Conservation (phyloP, 2,329 filamentous ascomycete species). For the Talaromyces islandicus region DNA sequence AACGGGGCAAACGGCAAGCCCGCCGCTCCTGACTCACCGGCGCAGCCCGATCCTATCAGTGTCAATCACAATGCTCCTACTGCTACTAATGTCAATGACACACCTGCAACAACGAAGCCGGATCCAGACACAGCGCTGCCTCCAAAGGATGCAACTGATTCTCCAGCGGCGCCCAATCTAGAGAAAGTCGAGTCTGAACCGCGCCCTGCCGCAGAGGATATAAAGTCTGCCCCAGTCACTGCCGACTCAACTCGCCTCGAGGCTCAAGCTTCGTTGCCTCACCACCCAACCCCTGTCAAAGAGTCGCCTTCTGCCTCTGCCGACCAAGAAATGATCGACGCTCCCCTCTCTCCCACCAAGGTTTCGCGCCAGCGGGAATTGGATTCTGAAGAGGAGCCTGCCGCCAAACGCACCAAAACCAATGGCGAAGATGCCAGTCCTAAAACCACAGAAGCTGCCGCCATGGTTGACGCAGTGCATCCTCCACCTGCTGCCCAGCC, state of each 20-base stretch:
- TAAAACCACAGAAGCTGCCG: slow-evolving; percentile 40
- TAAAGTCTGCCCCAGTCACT: not conserved
- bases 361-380: slow-evolving; percentile 71
- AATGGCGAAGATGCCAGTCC: slow-evolving; percentile 48
- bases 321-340: slow-evolving; percentile 53
- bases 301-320: slow-evolving; percentile 15
- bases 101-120: not conserved
- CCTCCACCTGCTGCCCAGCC: slow-evolving; percentile 6
- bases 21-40: not conserved
- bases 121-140: not conserved
- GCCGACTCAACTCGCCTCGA: slow-evolving; percentile 7
- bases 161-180: not conserved
- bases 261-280: slow-evolving; percentile 27
- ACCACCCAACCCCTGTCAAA: slow-evolving; percentile 24
- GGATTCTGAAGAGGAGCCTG: slow-evolving; percentile 58
- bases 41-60: not conserved
- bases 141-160: not conserved
- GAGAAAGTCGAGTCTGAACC: not conserved
- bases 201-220: not conserved
- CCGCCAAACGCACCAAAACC: slow-evolving; percentile 74
- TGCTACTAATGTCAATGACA: not conserved
- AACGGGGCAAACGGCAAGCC: slow-evolving; percentile 20
- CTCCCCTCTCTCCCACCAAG: slow-evolving; percentile 50
- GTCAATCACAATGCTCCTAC: not conserved
- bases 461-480: slow-evolving; percentile 23